Evolutionary conservation across 2,329 filamentous ascomycete species (phyloP).

Genomic region (Colletotrichum musae): DNA sequence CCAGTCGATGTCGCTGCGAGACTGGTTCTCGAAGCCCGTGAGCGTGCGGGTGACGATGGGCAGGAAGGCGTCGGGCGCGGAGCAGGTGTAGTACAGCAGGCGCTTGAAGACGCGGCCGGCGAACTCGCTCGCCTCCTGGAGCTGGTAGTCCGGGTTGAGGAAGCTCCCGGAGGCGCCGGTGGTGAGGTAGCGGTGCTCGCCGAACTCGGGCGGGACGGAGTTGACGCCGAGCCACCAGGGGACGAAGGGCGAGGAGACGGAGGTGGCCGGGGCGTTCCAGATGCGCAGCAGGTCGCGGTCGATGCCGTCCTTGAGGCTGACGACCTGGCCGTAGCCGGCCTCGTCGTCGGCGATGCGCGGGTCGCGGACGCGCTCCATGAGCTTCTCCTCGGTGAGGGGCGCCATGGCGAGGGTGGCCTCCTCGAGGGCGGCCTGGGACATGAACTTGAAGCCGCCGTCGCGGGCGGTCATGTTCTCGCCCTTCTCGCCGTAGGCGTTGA

Average conservation of each 20-base stretch:
- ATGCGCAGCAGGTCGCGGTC: conserved; percentile 45
- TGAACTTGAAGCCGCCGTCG: conserved; percentile 49
- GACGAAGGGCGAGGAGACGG: conserved; percentile 47
- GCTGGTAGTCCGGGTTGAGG: conserved; percentile 45
- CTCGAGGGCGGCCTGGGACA: conserved; percentile 47
- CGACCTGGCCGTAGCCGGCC: conserved; percentile 48
- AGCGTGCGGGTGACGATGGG: conserved; percentile 47
- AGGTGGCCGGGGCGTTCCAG: conserved; percentile 47
- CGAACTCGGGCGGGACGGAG: conserved; percentile 45
- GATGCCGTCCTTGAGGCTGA: conserved; percentile 42
- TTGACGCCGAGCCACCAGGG: conserved; percentile 48
- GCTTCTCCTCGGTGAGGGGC: conserved; percentile 64
- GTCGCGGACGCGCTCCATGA: conserved; percentile 55
- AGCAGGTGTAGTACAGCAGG: conserved; percentile 49
- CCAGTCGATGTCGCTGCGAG: conserved; percentile 41
- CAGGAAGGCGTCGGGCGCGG: conserved; percentile 43
- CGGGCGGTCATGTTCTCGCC: conserved; percentile 43
- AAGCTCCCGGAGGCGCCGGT: conserved; percentile 47
- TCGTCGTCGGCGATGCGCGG: conserved; percentile 47
- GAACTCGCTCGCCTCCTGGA: conserved; percentile 47
- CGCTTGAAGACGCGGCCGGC: conserved; percentile 48
- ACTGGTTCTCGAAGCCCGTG: conserved; percentile 45
- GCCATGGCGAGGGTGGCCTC: conserved; percentile 54
- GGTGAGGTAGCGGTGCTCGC: conserved; percentile 48
- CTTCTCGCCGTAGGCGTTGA: conserved; percentile 45